phyloP scores from a whole-genome alignment of 257 asterid genomes.

The Fraxinus excelsior region DNA sequence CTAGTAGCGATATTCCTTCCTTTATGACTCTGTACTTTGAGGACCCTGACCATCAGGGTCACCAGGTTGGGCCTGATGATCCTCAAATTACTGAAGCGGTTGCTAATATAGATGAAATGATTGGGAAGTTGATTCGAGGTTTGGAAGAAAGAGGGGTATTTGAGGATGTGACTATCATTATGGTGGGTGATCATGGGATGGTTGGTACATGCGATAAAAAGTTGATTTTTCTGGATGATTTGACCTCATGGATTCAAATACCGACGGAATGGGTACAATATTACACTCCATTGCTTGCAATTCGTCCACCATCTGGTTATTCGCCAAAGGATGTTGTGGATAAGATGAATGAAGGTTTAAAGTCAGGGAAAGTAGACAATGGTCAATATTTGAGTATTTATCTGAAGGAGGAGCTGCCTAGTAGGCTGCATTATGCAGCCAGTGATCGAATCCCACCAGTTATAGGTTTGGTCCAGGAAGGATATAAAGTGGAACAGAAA shows the following conservation, averaged over 20 bases:
- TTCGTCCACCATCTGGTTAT: slow-evolving; percentile 45
- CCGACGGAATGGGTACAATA: slow-evolving; percentile 65
- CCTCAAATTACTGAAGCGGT: slow-evolving; percentile 60
- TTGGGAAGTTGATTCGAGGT: slow-evolving; percentile 62
- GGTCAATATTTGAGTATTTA: slow-evolving; percentile 64
- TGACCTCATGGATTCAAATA: slow-evolving; percentile 52
- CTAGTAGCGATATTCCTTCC: slow-evolving; percentile 54
- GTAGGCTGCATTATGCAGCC: slow-evolving; percentile 56
- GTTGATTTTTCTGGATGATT: slow-evolving; percentile 59
- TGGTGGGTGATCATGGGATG: slow-evolving; percentile 85
- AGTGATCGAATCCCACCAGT: slow-evolving; percentile 65
- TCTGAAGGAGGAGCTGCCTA: slow-evolving; percentile 71
- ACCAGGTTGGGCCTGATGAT: slow-evolving; percentile 70
- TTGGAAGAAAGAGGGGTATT: slow-evolving; percentile 60
- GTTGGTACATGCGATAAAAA: slow-evolving; percentile 74
- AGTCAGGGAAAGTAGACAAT: slow-evolving; percentile 52
- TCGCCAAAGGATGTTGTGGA: slow-evolving; percentile 46
- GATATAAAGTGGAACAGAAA: slow-evolving; percentile 60
- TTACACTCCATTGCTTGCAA: slow-evolving; percentile 58
- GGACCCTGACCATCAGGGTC: slow-evolving; percentile 85
- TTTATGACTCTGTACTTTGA: slow-evolving; percentile 67
- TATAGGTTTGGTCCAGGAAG: slow-evolving; percentile 61
- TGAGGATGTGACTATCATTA: slow-evolving; percentile 57
- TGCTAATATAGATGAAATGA: slow-evolving; percentile 42
- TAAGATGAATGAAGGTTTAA: slow-evolving; percentile 69